Base-by-base conservation (phyloP, 352 stramenopile species). In the Pythium utonaiense region DNA sequence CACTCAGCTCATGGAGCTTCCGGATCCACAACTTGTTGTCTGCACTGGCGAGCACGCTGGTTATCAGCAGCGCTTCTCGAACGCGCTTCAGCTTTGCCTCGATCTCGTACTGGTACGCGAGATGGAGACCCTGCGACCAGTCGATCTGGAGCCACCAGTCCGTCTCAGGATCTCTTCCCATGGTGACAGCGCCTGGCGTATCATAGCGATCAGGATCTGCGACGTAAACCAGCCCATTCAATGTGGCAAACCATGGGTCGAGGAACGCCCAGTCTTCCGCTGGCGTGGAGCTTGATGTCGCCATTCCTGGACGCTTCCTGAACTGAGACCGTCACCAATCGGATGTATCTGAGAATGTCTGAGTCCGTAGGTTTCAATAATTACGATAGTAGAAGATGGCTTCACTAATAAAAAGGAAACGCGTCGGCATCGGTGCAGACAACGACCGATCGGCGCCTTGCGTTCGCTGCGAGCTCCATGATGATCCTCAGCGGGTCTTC, bases 131-230 rank as follows among this genome's bases (percentile, higher is more conserved):
- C 12, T 48, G 21, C 2, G 33, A 28, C 51, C 41, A 50, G 16
- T 36, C 27, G 12, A 60, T 5, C 6, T 22, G 7, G 34, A 60
- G 53, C 53, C 53, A 44, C 53, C 53, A 60, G 41, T 60, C 53
- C 6, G 25, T 60, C 53, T 30, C 53, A 0, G 53, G 38, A 19
- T 60, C 53, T 17, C 53, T 38, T 7, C 53, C 53, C 16, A 60
- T 36, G 8, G 2, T 4, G 24, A 53, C n/a, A 10, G 30, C 28
- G 6, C 24, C 54, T n/a, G 38, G 27, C 19, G 54, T 36, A 22
- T 60, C 54, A 16, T 27, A 14, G 41, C 41, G 54, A 3, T n/a
- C 4, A 10, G 28, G 41, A 17, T 53, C 36, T n/a, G 30, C 54
- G 12, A 60, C 41, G 14, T 16, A 9, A 0, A 60, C 14, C 8